Evolutionary conservation across 2,329 filamentous ascomycete species (phyloP), one percentile per base, ranked within the genome.

Genomic region (Colletotrichum sp.): DNA sequence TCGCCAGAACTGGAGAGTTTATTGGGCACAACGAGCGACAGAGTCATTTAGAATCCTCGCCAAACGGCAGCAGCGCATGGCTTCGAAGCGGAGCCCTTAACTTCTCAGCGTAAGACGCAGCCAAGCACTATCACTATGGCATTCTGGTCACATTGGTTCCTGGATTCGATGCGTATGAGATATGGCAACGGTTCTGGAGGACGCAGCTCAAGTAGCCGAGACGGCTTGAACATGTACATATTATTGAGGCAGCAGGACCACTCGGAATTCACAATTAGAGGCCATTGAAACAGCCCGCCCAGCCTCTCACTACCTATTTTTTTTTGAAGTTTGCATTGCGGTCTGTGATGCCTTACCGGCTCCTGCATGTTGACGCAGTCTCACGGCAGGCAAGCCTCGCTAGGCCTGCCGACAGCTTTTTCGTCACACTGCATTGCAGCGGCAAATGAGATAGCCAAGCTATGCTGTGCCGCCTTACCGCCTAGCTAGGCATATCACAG

Each of bases 231-330:
- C n/a, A 7, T 52, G 43, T 52, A 52, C 43, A 52, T 52, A 52
- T 52, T 13, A 3, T 52, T 21, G 3, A n/a, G 18, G 12, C 43
- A 7, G 1, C 6, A 13, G 1, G 9, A 13, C n/a, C n/a, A 0
- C 43, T 52, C n/a, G 2, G 10, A 52, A 13, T 7, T 21, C 12
- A 21, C n/a, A 21, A 48, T 21, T 7, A n/a, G 10, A 48, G 10
- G n/a, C n/a, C 3, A 48, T 21, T 8, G 8, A 10, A n/a, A 10
- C 6, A 36, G 6, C 6, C 18, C 2, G 18, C 18, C 43, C 18
- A 48, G 43, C 10, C 6, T 13, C 0, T 48, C 38, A 2, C 9
- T 0, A 2, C 0, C 38, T n/a, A 48, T 3, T 48, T 6, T 3
- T 48, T 6, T 6, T 48, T n/a, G 38, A 4, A n/a, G 18, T 6